A percentile compares a stretch with the other conserved stretches of the same genome.
phyloP scores from a whole-genome alignment of 2,329 filamentous ascomycete species.

The Zymoseptoria brevis region DNA sequence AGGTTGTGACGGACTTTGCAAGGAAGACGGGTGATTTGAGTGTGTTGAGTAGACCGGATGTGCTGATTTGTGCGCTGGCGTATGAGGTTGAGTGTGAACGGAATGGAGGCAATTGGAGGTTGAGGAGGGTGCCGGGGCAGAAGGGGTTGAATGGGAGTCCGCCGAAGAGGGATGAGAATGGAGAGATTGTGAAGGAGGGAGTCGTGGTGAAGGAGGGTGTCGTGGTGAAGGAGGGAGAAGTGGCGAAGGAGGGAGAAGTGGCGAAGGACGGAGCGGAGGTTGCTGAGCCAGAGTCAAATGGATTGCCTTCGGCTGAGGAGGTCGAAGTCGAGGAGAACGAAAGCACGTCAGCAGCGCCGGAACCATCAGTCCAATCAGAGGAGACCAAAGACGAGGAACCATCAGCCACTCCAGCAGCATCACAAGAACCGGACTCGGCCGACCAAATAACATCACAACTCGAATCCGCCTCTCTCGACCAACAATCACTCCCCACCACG shows the following conservation, averaged over 20 bases:
- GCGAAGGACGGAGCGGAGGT: not conserved
- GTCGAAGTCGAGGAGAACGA: slow-evolving; percentile 1
- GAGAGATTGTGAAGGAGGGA: not conserved
- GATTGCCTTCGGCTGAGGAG: not conserved
- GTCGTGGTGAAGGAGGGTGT: not conserved
- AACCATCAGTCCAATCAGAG: not conserved
- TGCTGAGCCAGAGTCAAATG: not conserved
- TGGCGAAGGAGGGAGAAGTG: not conserved
- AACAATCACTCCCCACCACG: slow-evolving; percentile 7
- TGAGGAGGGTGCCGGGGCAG: slow-evolving; percentile 71
- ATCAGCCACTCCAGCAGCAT: not conserved
- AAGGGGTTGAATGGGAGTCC: slow-evolving; percentile 66
- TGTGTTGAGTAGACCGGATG: slow-evolving; percentile 80
- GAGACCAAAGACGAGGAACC: not conserved
- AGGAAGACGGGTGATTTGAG: slow-evolving; percentile 80
- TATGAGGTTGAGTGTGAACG: slow-evolving; percentile 92
- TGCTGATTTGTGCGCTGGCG: slow-evolving; percentile 79
- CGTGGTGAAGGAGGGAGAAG: not conserved
- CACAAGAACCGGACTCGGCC: slow-evolving; percentile 1
- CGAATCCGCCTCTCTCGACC: slow-evolving; percentile 8
- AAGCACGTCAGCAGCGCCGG: not conserved
- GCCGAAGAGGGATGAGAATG: slow-evolving; percentile 36
- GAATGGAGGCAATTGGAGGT: slow-evolving; percentile 80
- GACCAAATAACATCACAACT: slow-evolving; percentile 10
- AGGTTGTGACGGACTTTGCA: slow-evolving; percentile 75